These are phyloP conservation scores for Arthrobotrys iridis DNA, from an alignment of 2,329 filamentous ascomycete genomes.

Conservation along the genomic window DNA sequence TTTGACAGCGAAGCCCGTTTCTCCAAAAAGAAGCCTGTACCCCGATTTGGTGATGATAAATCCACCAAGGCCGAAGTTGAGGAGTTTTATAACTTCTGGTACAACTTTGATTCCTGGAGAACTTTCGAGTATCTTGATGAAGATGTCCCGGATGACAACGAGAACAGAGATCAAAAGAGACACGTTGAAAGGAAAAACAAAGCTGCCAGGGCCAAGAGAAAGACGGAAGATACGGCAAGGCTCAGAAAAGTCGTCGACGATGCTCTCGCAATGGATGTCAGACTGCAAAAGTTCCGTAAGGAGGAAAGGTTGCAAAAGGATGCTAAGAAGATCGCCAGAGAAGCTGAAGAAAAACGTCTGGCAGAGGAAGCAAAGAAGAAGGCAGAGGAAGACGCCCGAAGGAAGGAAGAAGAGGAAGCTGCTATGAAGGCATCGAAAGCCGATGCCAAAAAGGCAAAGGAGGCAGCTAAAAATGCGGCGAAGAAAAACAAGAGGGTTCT, in stretches of 20 bases:
- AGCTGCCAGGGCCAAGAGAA: slow-evolving; percentile 98
- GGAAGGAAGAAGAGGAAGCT: slow-evolving; percentile 84
- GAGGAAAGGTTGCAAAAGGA: slow-evolving; percentile 93
- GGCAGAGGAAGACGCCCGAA: slow-evolving; percentile 83
- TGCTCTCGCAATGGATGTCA: slow-evolving; percentile 82
- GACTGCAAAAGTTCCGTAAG: slow-evolving; percentile 97
- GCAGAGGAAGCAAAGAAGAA: slow-evolving; percentile 84
- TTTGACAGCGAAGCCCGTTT: slow-evolving; percentile 94
- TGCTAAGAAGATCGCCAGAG: slow-evolving; percentile 89
- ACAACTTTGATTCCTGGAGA: slow-evolving; percentile 98
- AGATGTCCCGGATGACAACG: slow-evolving; percentile 97
- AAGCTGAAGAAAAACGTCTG: slow-evolving; percentile 87
- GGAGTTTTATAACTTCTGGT: slow-evolving; percentile 99
- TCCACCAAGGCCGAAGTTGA: slow-evolving; percentile 90
- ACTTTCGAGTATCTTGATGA: slow-evolving; percentile 98
- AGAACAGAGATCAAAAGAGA: slow-evolving; percentile 98
- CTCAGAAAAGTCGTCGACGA: slow-evolving; percentile 91
- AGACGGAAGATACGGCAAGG: slow-evolving; percentile 94
- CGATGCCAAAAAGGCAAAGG: slow-evolving; percentile 92
- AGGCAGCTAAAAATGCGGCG: slow-evolving; percentile 96
- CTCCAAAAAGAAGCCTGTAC: slow-evolving; percentile 89
- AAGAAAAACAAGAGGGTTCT: slow-evolving; percentile 99
- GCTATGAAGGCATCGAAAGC: slow-evolving; percentile 85
- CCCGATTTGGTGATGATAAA: slow-evolving; percentile 83
- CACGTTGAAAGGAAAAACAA: slow-evolving; percentile 98